Evolutionary conservation across 140 eudicot genomes (phyloP), one percentile per base, ranked within the genome.

Genomic region (Bidens hawaiensis): DNA sequence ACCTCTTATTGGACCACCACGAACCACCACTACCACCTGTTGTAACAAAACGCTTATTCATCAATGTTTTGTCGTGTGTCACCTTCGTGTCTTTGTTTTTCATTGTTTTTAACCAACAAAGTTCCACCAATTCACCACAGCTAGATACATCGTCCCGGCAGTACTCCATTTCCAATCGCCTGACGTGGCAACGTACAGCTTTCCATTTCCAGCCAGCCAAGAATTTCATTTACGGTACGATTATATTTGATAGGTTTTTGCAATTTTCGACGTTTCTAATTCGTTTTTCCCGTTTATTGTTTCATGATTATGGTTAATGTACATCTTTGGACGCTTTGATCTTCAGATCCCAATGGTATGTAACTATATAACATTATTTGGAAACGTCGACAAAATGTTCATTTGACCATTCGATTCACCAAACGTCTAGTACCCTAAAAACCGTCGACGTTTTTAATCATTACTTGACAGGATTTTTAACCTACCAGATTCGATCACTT

Each of bases 281-380:
- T 18, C 57, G 31, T 6, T n/a, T 43, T 4, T 33, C 24, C 25
- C n/a, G 45, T 38, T 62, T 46, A 23, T 46, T 53, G 2, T 55
- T 53, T 47, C 71, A 53, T 75, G 66, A 14, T 28, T 60, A 43
- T 23, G 60, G 42, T 60, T 60, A 31, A 41, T 75, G 54, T 47
- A 60, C 56, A 5, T 68, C 3, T 36, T 4, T 64, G 72, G 51
- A 54, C 46, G 40, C 62, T 31, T n/a, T n/a, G n/a, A 10, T 49
- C 56, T 68, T 68, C 71, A 75, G 80, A 75, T 75, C 80, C 80
- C 7, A 62, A 68, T 62, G 80, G 80, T 75, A 68, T 33, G 80
- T 62, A 26, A 7, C 8, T 30, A 30, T 31, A 8, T 31, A 5
- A 31, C n/a, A n/a, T 48, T 48, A n/a, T n/a, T n/a, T n/a, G n/a